A percentile compares a stretch with the other conserved stretches of the same genome.
phyloP scores from a whole-genome alignment of 768 basidiomycete species.

The Calocera cornea region DNA sequence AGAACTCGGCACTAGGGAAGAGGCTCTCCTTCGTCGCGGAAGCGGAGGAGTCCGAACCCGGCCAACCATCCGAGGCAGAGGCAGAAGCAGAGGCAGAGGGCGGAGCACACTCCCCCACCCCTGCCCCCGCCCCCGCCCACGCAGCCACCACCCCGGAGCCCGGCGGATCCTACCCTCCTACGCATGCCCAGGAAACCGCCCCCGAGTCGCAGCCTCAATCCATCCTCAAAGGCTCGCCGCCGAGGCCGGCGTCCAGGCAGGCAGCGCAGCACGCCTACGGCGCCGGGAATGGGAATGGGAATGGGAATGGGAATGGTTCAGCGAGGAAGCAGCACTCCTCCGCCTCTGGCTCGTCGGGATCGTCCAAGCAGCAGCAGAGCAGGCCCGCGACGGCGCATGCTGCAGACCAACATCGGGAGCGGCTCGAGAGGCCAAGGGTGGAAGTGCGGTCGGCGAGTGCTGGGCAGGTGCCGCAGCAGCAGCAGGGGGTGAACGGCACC shows the following conservation, averaged over 20 bases:
- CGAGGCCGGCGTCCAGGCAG: neutral
- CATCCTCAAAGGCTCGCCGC: conserved; percentile 6
- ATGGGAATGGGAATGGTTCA: too few species aligned
- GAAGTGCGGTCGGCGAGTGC: neutral
- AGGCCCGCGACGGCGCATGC: neutral
- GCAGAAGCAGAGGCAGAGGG: too few species aligned
- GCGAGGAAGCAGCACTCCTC: too few species aligned
- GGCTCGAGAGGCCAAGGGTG: neutral
- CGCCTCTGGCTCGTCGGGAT: too few species aligned
- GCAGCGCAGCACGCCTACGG: too few species aligned
- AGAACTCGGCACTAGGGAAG: conserved; percentile 6
- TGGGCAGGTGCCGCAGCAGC: neutral
- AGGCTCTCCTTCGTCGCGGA: neutral
- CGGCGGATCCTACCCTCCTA: too few species aligned
- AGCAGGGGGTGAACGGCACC: neutral
- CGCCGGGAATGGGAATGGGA: too few species aligned
- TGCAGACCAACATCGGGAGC: neutral
- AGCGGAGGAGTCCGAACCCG: conserved; percentile 12
- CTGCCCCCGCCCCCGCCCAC: too few species aligned
- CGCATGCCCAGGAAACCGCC: neutral
- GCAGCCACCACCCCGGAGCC: too few species aligned
- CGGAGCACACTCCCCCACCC: neutral
- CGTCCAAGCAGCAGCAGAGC: too few species aligned
- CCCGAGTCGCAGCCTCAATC: neutral
- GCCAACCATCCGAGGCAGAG: too few species aligned